Conservation (phyloP, 2,329 filamentous ascomycete genomes). For the Cladosporium austrohemisphaericum region DNA sequence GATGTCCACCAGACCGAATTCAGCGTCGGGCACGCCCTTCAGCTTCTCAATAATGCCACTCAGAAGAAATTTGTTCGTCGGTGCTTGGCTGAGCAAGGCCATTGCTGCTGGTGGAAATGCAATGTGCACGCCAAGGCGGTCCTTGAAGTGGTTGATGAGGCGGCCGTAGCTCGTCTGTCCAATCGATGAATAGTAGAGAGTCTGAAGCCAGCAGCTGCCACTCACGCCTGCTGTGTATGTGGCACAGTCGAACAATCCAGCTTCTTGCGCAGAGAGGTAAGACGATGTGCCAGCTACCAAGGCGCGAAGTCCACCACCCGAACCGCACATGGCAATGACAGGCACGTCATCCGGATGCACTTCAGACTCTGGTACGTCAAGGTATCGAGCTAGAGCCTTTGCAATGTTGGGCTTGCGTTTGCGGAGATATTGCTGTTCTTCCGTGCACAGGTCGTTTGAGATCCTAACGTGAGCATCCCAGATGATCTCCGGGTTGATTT, state of each 20-base stretch:
- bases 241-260: slow-evolving; percentile 86
- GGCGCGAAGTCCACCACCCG: slow-evolving; percentile 84
- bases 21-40: slow-evolving; percentile 72
- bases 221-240: slow-evolving; percentile 96
- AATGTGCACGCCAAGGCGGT: slow-evolving; percentile 80
- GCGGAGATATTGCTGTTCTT: slow-evolving; percentile 72
- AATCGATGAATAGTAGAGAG: slow-evolving; percentile 79
- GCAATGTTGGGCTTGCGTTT: slow-evolving; percentile 66
- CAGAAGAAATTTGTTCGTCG: slow-evolving; percentile 88
- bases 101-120: slow-evolving; percentile 86
- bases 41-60: slow-evolving; percentile 88
- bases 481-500: slow-evolving; percentile 79
- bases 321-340: slow-evolving; percentile 88
- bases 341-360: slow-evolving; percentile 93
- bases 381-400: slow-evolving; percentile 74
- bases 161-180: slow-evolving; percentile 62
- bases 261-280: slow-evolving; percentile 76
- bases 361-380: slow-evolving; percentile 71
- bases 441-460: slow-evolving; percentile 73
- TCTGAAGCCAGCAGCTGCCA: slow-evolving; percentile 92
- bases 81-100: slow-evolving; percentile 74
- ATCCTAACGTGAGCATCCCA: slow-evolving; percentile 79
- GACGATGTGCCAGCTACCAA: slow-evolving; percentile 88
- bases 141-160: slow-evolving; percentile 81
- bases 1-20: slow-evolving; percentile 87